Base-by-base conservation (phyloP, 345 rosid genomes). In the Turnera subulata region DNA sequence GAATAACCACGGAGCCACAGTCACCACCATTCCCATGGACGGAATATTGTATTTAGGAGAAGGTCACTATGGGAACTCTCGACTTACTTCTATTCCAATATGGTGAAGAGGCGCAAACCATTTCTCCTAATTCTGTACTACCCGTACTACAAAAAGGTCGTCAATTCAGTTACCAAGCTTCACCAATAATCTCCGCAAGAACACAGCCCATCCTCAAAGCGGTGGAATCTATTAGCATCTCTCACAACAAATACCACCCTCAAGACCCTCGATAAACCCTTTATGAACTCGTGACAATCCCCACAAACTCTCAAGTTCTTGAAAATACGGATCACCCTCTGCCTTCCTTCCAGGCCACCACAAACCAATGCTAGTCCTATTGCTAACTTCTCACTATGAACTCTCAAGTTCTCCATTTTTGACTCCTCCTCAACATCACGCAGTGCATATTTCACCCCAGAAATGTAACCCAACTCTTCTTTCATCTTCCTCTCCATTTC, bases 311-410 rank as follows among this genome's bases (percentile, higher is more conserved):
- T 80, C 75, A 83, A 63, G 74, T 90, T 87, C 71, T 90, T 90
- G 83, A 84, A 90, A 32, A 90, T 67, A 32, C 93, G 71, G 59
- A 83, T 80, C 6, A 81, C 75, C 51, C 64, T 79, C 25, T 68
- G 70, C 20, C 51, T 42, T 58, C 61, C 71, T 44, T 68, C 70
- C 50, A 65, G 55, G 8, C 80, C 76, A 4, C 83, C 77, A 20
- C 64, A 58, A 29, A 76, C 73, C 76, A 88, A 66, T 15, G 88
- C 96, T 65, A 88, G 44, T 43, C 96, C 98, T 43, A 85, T 85
- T 11, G 96, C 95, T 68, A 88, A 68, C 71, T 85, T 91, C 77
- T 91, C 95, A 44, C 98, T 84, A 29, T 91, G 95, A 71, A 79
- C 69, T 72, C 88, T 80, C 72, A 91, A 75, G 71, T 76, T 88